Evolutionary conservation across 1,139 yeast species (phyloP).

Genomic region (Hemisphaericaspora xylanilytica): DNA sequence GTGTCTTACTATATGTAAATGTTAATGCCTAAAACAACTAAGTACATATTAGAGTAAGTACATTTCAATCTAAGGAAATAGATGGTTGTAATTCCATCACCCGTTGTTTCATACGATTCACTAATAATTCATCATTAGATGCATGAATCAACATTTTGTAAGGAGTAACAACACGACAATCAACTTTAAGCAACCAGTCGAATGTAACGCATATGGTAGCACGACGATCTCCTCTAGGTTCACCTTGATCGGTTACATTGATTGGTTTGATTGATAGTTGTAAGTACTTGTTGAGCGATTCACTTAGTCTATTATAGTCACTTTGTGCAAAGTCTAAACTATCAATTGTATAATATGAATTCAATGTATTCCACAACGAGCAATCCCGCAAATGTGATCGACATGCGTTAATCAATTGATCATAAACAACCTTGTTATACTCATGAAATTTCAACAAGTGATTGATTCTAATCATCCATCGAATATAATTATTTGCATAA

Average conservation of each 20-base stretch:
- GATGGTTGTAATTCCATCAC: neutral
- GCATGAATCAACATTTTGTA: constrained; percentile 7
- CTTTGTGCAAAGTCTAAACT: neutral
- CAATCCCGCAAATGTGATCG: constrained; percentile 20
- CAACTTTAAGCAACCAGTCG: constrained; percentile 15
- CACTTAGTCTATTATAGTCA: constrained; percentile 8
- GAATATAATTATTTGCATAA: constrained; percentile 34
- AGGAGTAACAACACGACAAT: constrained; percentile 14
- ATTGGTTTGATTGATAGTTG: neutral
- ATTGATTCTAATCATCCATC: constrained; percentile 28
- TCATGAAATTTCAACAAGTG: constrained; percentile 7
- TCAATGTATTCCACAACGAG: constrained; percentile 31
- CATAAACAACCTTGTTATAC: constrained; percentile 4
- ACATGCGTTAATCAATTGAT: neutral
- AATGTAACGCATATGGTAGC: constrained; percentile 10
- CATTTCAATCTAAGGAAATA: neutral
- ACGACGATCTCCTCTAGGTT: too few relatives aligned
- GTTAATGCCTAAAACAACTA: too few relatives aligned
- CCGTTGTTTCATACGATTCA: neutral
- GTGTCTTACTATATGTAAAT: too few relatives aligned
- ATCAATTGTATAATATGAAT: neutral
- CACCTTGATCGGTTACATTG: neutral
- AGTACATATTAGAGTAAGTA: too few relatives aligned
- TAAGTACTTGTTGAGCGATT: neutral
- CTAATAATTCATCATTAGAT: neutral